Conservation (phyloP, 805 yeast genomes). For the Candida krabiensis region DNA sequence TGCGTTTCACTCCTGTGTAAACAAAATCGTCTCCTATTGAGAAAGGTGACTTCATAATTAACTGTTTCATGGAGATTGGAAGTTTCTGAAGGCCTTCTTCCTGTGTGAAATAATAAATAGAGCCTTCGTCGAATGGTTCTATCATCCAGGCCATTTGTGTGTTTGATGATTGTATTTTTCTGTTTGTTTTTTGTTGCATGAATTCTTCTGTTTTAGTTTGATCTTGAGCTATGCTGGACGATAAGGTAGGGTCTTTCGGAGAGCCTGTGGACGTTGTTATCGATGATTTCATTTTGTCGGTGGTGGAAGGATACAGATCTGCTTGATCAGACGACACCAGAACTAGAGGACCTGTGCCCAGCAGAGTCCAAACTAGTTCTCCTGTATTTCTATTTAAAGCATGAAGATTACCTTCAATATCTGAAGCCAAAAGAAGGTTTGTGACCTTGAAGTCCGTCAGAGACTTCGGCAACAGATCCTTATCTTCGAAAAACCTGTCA, state of each 20-base stretch:
- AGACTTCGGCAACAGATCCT: constrained; percentile 5
- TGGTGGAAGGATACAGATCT: constrained; percentile 12
- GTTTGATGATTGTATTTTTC: constrained; percentile 2
- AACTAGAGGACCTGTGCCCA: constrained; percentile 64
- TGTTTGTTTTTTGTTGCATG: neutral
- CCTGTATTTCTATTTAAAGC: constrained; percentile 80
- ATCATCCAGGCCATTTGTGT: constrained; percentile 70
- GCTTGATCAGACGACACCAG: constrained; percentile 25
- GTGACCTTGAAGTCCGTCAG: constrained; percentile 37
- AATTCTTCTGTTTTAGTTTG: constrained; percentile 3
- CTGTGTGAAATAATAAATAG: constrained; percentile 75
- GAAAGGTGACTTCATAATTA: constrained; percentile 84
- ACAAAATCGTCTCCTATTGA: constrained; percentile 78
- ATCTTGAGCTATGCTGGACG: neutral
- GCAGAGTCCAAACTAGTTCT: constrained; percentile 70
- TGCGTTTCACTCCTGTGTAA: constrained; percentile 80
- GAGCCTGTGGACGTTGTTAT: constrained; percentile 2
- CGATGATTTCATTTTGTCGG: constrained; percentile 15
- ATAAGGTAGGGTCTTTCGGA: neutral
- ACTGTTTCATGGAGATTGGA: constrained; percentile 75
- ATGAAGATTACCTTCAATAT: constrained; percentile 84
- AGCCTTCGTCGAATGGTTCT: constrained; percentile 87
- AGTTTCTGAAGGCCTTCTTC: constrained; percentile 74
- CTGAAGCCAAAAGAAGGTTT: constrained; percentile 66
- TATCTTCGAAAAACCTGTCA: neutral